Percentiles rank a stretch among this genome's conserved stretches.
These are phyloP conservation scores for Mytilinidion resinicola DNA, from an alignment of 495 filamentous ascomycete genomes.

Conservation along the genomic window DNA sequence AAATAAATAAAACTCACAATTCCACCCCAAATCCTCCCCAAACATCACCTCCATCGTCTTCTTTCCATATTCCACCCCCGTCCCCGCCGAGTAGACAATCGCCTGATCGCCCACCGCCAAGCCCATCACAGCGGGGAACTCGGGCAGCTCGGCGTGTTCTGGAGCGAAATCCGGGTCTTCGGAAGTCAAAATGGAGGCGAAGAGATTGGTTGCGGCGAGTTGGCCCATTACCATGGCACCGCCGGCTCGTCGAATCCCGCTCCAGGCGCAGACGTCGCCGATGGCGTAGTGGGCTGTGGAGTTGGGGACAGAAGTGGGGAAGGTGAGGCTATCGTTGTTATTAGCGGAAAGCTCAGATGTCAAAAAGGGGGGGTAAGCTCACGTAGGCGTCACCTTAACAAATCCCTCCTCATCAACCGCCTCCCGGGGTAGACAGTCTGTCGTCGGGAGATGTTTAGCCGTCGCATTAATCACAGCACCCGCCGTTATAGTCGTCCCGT, in stretches of 20 bases:
- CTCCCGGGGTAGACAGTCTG: constrained; percentile 46
- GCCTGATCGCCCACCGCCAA: constrained; percentile 60
- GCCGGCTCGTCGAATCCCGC: constrained; percentile 66
- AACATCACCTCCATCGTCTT: constrained; percentile 56
- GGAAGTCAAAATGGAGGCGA: constrained; percentile 48
- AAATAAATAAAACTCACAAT: not conserved
- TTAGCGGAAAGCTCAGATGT: no score
- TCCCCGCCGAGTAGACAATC: constrained; percentile 49
- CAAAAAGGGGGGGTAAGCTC: no score
- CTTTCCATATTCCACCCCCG: constrained; percentile 49
- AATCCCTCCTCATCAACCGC: constrained; percentile 50
- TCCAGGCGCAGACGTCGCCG: constrained; percentile 52
- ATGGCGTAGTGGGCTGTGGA: constrained; percentile 52
- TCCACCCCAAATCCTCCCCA: constrained; percentile 59
- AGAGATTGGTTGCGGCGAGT: constrained; percentile 53
- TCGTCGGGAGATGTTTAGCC: constrained; percentile 49
- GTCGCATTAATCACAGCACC: constrained; percentile 56
- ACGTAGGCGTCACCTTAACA: constrained; percentile 44
- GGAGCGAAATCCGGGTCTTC: constrained; percentile 33
- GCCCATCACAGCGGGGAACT: constrained; percentile 57
- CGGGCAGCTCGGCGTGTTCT: constrained; percentile 41
- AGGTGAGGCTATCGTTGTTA: constrained; percentile 39
- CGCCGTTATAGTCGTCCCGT: constrained; percentile 47
- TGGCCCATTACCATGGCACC: constrained; percentile 62
- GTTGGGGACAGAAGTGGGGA: constrained; percentile 44